A percentile compares a stretch with the other conserved stretches of the same genome.
These are phyloP conservation scores for Phlebiopsis gigantea DNA, from an alignment of 768 basidiomycete species.

Conservation along the genomic window DNA sequence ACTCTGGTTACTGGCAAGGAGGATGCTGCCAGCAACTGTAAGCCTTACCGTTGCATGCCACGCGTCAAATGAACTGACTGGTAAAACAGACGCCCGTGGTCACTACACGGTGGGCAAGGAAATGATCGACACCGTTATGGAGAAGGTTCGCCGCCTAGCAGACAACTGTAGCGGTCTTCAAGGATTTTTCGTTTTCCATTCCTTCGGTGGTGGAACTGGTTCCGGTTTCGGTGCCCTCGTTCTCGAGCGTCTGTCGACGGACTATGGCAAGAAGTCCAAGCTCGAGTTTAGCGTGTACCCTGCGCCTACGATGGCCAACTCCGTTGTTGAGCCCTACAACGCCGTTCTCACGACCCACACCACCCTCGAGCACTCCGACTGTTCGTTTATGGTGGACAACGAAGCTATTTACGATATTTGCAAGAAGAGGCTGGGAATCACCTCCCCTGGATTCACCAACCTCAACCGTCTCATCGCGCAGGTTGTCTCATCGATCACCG, in stretches of 20 bases:
- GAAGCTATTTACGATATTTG: conserved; percentile 69
- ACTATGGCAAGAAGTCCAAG: conserved; percentile 99
- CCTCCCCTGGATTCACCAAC: conserved; percentile 57
- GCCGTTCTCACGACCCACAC: conserved; percentile 97
- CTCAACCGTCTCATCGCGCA: conserved; percentile 64
- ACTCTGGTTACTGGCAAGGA: conserved; percentile 98
- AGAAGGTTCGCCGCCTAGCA: conserved; percentile 92
- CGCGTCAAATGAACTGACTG: conserved; percentile 9
- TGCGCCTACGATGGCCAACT: conserved; percentile 89
- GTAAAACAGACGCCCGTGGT: conserved; percentile 81
- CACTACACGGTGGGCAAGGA: conserved; percentile 99
- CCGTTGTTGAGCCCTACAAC: conserved; percentile 99
- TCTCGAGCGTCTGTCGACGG: conserved; percentile 93
- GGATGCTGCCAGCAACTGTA: conserved; percentile 99
- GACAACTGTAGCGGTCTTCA: conserved; percentile 98
- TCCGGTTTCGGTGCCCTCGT: conserved; percentile 98
- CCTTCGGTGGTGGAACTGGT: conserved; percentile 98
- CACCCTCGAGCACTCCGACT: conserved; percentile 99
- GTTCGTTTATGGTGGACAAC: conserved; percentile 97
- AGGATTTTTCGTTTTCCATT: conserved; percentile 99
- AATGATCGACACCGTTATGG: conserved; percentile 94
- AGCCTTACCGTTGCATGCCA: conserved; percentile 17
- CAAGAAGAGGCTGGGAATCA: conserved; percentile 49
- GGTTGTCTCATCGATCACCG: conserved; percentile 45
- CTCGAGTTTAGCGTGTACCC: conserved; percentile 98